Base-by-base conservation (phyloP, 345 rosid species). In the Eucalyptus urophylla region DNA sequence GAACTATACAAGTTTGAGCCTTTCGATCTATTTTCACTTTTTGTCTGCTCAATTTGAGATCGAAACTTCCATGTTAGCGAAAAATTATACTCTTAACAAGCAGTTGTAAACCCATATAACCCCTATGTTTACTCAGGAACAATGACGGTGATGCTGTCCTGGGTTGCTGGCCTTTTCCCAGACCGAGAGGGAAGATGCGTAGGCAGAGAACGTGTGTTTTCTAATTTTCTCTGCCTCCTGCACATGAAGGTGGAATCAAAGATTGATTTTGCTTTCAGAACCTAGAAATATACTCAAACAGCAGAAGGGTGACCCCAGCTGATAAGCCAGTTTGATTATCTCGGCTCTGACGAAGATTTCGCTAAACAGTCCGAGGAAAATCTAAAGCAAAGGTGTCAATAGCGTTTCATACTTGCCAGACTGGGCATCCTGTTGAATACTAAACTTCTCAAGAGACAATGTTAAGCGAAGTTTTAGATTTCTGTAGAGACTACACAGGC, bases 121-220 rank as follows among this genome's bases (percentile, higher is more conserved):
- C 47, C 47, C 29, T 11, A 21, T 76, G 27, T 76, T 76, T 22
- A 12, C 24, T 15, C 85, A 76, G 85, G 85, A 40, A 6, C 2
- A 37, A 76, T 21, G 85, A 40, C 15, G 15, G 8, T 16, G 29
- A 76, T 40, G 47, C 85, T 76, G 2, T 76, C 85, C 44, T 21
- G 85, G 87, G 91, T 47, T 94, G 94, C 91, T 94, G 92, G 92
- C 89, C 93, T 24, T 88, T 92, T 60, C 89, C 92, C 72, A 12
- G 53, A 14, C 44, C 22, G 89, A 93, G 56, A 80, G 80, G 58
- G 86, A 91, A 89, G 76, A 45, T 58, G 56, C 27, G 47, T n/a
- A 67, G 49, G 87, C 87, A 40, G 22, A 76, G 86, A 88, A 90
- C 87, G 51, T 88, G 88, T 89, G 49, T 76, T 86, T 89, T 88